Evolutionary conservation across 768 basidiomycete species (phyloP).

Genomic region (Lactarius psammicola): DNA sequence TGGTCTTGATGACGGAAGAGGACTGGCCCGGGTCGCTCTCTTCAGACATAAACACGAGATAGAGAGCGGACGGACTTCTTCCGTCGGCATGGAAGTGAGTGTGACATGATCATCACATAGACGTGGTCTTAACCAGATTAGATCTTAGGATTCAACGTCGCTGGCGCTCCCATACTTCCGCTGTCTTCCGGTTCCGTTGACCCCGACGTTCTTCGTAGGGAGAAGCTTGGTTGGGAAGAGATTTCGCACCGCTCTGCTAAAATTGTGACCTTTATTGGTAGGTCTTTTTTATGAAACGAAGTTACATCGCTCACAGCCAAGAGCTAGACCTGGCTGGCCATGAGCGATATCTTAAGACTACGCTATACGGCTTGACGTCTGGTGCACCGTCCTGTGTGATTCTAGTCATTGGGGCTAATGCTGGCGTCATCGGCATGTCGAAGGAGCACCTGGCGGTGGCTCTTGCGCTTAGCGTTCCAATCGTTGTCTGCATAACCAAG

Average conservation of each 20-base stretch:
- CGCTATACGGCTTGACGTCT: slow-evolving; percentile 91
- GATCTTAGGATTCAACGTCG: slow-evolving; percentile 86
- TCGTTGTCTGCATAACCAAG: slow-evolving; percentile 94
- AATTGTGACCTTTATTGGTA: slow-evolving; percentile 91
- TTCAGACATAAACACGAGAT: slow-evolving; percentile 98
- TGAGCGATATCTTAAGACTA: slow-evolving; percentile 90
- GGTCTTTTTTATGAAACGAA: not conserved
- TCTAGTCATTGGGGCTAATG: slow-evolving; percentile 94
- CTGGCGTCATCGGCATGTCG: slow-evolving; percentile 87
- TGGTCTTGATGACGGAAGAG: slow-evolving; percentile 76
- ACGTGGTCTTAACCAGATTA: slow-evolving; percentile 33
- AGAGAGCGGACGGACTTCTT: slow-evolving; percentile 92
- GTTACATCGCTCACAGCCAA: not conserved
- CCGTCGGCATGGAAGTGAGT: slow-evolving; percentile 93
- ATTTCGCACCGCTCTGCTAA: slow-evolving; percentile 87
- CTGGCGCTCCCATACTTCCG: slow-evolving; percentile 78
- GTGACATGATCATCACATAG: not conserved
- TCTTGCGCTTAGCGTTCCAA: slow-evolving; percentile 88
- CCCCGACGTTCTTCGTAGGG: slow-evolving; percentile 64
- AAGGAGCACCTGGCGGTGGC: slow-evolving; percentile 97
- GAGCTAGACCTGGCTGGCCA: slow-evolving; percentile 87
- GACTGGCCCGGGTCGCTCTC: slow-evolving; percentile 78
- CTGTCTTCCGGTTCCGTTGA: slow-evolving; percentile 54
- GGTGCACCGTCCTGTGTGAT: slow-evolving; percentile 91
- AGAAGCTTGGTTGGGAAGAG: slow-evolving; percentile 95